Base-by-base conservation (phyloP, 192 early-diverging fungal species). In the Podila horticola region DNA sequence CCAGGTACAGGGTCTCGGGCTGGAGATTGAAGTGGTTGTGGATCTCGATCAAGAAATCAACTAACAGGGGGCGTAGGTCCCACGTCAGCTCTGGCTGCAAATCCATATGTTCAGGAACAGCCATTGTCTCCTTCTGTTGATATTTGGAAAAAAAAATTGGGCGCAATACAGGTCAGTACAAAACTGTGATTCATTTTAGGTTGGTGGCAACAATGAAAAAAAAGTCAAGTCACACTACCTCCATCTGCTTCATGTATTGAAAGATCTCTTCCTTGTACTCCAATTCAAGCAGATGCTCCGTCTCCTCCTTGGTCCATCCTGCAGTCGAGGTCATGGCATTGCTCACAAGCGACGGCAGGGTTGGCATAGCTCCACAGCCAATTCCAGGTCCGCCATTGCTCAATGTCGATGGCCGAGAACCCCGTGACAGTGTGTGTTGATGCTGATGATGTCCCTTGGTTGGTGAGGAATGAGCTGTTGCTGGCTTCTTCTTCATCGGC, bases 51-150 rank as follows among this genome's bases (percentile, higher is more conserved):
- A 84, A 52, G 29, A 82, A 84, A 58, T 84, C 83, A 57, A 84
- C 81, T 20, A 84, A 48, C 20, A 75, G 66, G 4, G 73, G 73
- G 31, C 83, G 66, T 45, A 75, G 50, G 26, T 84, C 83, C 83
- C 83, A 84, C 17, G 71, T 79, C 28, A 84, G 74, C 29, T 84
- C 83, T 26, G 83, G 83, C 52, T 84, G 83, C 28, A 82, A 69
- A 58, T 72, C 69, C 83, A 84, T 84, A 67, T 84, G 77, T 36
- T 74, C 72, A 48, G 81, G 69, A 10, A 75, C 74, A 33, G 83
- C 77, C 83, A 74, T 82, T 24, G 83, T 84, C 28, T 74, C 65
- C 20, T 73, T 75, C 83, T 84, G 41, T 45, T 45, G 41, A 4
- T 45, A 11, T 12, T 45, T 41, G 2, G 1, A 13, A 12, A 45